Evolutionary conservation across 345 rosid species (phyloP).

Genomic region (Linum usitatissimum): DNA sequence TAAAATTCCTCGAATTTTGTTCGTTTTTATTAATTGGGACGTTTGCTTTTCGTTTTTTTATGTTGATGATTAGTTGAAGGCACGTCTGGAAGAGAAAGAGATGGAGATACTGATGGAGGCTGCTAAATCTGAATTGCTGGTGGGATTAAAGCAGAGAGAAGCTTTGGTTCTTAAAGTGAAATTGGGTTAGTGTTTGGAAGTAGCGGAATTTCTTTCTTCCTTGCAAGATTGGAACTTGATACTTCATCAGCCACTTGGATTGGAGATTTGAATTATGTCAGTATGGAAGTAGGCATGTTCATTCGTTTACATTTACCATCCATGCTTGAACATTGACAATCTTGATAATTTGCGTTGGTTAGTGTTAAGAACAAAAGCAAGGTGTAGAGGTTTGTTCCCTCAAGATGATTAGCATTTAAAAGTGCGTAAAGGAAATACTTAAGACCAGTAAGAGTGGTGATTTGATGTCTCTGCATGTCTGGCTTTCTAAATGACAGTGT

Average conservation of each 20-base stretch:
- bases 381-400: neutral
- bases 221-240: neutral
- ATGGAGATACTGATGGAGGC: slow-evolving; percentile 36
- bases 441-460: too few relatives aligned
- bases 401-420: neutral
- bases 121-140: slow-evolving; percentile 42
- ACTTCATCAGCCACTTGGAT: neutral
- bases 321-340: neutral
- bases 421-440: too few relatives aligned
- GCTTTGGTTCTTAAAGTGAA: slow-evolving; percentile 37
- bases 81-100: slow-evolving; percentile 31
- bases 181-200: slow-evolving; percentile 30
- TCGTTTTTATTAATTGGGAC: slow-evolving; percentile 5
- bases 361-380: neutral
- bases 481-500: neutral
- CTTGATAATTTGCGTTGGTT: neutral
- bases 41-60: neutral
- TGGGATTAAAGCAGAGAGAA: slow-evolving; percentile 51
- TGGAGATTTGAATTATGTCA: neutral
- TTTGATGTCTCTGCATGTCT: too few relatives aligned
- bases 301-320: too few relatives aligned
- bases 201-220: neutral
- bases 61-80: slow-evolving; percentile 29
- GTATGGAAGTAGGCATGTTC: too few relatives aligned
- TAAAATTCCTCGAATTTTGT: slow-evolving; percentile 1